phyloP scores from a whole-genome alignment of 192 early-diverging fungal genomes.

The Coemansia sp. region DNA sequence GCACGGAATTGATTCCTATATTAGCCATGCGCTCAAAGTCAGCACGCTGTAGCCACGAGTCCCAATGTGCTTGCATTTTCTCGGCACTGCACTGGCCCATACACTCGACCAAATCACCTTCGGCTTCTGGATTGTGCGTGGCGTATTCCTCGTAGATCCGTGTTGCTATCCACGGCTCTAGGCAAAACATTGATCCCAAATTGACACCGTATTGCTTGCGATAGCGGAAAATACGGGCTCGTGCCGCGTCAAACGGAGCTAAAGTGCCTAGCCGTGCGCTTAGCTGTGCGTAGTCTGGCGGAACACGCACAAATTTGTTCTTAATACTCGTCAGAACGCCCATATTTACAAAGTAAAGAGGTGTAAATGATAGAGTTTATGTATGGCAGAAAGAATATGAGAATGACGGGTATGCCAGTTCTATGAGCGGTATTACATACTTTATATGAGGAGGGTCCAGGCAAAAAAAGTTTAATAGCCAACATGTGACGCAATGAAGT shows the following conservation, averaged over 20 bases:
- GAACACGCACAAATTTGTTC: not conserved
- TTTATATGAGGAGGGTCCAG: too few relatives aligned
- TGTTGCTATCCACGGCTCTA: constrained; percentile 21
- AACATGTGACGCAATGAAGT: too few relatives aligned
- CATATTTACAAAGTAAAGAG: not conserved
- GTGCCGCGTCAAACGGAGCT: constrained; percentile 5
- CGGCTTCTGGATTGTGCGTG: constrained; percentile 10
- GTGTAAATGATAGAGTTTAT: not conserved
- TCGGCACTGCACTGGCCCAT: constrained; percentile 5
- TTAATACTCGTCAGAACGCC: not conserved
- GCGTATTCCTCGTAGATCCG: constrained; percentile 5
- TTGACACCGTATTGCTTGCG: constrained; percentile 20
- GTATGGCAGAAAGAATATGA: too few relatives aligned
- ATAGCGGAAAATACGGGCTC: constrained; percentile 13
- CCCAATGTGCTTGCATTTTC: constrained; percentile 19
- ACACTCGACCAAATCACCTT: constrained; percentile 16
- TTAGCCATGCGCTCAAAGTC: constrained; percentile 18
- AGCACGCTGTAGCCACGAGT: constrained; percentile 11
- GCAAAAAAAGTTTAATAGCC: too few relatives aligned
- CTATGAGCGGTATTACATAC: too few relatives aligned
- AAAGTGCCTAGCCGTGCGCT: constrained; percentile 5
- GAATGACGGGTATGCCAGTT: too few relatives aligned
- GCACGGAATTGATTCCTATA: constrained; percentile 17
- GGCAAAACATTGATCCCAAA: constrained; percentile 15
- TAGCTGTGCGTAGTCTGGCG: not conserved